A percentile compares a stretch with the other conserved stretches of the same genome.
Conservation (phyloP, 768 basidiomycete genomes). For the Daedaleopsis nitida region DNA sequence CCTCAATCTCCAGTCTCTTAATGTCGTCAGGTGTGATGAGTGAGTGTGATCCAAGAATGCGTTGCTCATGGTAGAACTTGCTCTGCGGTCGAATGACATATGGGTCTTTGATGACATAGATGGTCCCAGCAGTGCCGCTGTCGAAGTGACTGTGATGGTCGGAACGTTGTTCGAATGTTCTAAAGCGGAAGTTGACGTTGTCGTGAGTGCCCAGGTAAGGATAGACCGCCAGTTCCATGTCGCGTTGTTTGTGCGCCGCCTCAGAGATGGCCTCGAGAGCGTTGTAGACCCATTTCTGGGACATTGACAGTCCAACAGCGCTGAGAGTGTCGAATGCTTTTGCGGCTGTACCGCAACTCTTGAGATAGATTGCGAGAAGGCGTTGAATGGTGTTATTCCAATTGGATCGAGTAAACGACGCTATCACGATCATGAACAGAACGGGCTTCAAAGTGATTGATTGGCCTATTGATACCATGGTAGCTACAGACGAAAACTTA, state of each 20-base stretch:
- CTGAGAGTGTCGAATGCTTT: slow-evolving; percentile 40
- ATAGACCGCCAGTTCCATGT: no score
- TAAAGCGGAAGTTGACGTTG: background rate
- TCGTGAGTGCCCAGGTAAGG: background rate
- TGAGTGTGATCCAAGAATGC: no score
- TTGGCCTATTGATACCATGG: background rate
- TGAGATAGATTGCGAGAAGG: slow-evolving; percentile 38
- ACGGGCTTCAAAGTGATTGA: background rate
- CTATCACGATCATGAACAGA: background rate
- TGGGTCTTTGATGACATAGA: background rate
- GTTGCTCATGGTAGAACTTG: background rate
- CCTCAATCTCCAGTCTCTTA: background rate
- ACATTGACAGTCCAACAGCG: slow-evolving; percentile 41
- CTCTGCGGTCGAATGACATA: background rate
- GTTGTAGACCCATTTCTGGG: slow-evolving; percentile 37
- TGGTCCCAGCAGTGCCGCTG: background rate
- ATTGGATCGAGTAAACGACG: background rate
- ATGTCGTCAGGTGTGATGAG: background rate
- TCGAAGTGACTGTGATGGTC: background rate
- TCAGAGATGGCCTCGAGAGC: slow-evolving; percentile 1
- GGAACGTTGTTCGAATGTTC: background rate
- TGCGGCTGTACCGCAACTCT: slow-evolving; percentile 39
- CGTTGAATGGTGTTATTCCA: background rate
- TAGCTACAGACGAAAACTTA: background rate
- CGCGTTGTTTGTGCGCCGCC: slow-evolving; percentile 9